Conservation (phyloP, 2,329 filamentous ascomycete genomes). For the Alternaria longipes region DNA sequence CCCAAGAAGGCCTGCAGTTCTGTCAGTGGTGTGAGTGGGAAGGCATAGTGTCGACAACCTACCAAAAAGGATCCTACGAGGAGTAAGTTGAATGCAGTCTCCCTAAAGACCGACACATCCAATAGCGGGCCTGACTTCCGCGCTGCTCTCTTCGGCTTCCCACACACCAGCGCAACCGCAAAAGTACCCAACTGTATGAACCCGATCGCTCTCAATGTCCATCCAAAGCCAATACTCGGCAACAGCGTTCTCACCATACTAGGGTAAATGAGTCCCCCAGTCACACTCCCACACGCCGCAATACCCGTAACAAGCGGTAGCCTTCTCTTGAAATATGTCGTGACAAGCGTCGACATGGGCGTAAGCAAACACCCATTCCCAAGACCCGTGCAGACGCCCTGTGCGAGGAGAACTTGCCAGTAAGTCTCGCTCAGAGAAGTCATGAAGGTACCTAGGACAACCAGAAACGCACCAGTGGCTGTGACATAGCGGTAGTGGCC, state of each 20-base stretch:
- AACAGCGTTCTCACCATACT: slow-evolving; percentile 20
- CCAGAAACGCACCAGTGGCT: slow-evolving; percentile 50
- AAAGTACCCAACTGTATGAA: slow-evolving; percentile 24
- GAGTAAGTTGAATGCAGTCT: background rate
- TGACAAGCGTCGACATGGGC: background rate
- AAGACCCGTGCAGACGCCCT: slow-evolving; percentile 37
- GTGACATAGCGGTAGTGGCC: slow-evolving; percentile 56
- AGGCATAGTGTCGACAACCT: background rate
- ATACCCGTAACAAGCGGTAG: slow-evolving; percentile 16
- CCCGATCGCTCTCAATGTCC: slow-evolving; percentile 67
- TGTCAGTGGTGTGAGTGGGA: background rate
- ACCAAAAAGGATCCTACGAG: background rate
- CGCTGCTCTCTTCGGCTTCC: background rate
- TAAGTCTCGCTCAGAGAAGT: slow-evolving; percentile 54
- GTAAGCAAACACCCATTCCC: slow-evolving; percentile 25
- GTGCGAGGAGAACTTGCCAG: slow-evolving; percentile 52
- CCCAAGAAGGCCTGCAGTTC: background rate
- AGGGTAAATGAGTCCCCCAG: slow-evolving; percentile 30
- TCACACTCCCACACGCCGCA: slow-evolving; percentile 20
- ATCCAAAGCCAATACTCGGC: slow-evolving; percentile 57
- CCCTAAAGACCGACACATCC: background rate
- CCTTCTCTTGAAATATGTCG: slow-evolving; percentile 5
- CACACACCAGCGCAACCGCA: background rate
- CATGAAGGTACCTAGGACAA: slow-evolving; percentile 59
- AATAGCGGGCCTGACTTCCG: background rate